A percentile compares a stretch with the other conserved stretches of the same genome.
phyloP scores from a whole-genome alignment of 2,329 filamentous ascomycete species.

The Mycosphaerella sp. region DNA sequence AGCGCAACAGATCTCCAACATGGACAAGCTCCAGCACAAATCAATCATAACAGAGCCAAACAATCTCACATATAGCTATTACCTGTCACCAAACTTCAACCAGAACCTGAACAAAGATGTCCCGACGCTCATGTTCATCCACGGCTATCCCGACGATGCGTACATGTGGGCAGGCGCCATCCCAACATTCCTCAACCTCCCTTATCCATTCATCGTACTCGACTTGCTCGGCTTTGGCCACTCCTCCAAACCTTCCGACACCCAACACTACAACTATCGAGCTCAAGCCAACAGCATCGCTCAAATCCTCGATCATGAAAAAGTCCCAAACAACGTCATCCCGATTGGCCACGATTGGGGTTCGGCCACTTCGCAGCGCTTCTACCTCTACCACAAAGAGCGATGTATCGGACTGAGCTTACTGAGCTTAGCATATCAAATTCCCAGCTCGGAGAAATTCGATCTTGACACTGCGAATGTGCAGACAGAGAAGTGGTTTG shows the following conservation, averaged over 20 bases:
- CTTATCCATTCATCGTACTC: conserved; percentile 33
- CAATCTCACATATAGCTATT: conserved; percentile 29
- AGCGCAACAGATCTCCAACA: conserved; percentile 16
- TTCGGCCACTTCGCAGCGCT: conserved; percentile 36
- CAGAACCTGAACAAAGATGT: conserved; percentile 17
- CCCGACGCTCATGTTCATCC: conserved; percentile 39
- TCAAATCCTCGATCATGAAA: conserved; percentile 40
- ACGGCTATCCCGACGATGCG: conserved; percentile 49
- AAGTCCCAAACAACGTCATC: conserved; percentile 16
- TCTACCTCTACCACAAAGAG: conserved; percentile 41
- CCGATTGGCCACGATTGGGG: conserved; percentile 32
- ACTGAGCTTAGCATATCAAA: conserved; percentile 41
- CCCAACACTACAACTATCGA: conserved; percentile 35
- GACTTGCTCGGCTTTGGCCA: conserved; percentile 39
- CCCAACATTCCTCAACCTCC: conserved; percentile 23
- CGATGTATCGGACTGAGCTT: conserved; percentile 40
- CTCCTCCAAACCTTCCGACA: conserved; percentile 40
- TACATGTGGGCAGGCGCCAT: conserved; percentile 41
- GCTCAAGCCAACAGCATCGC: conserved; percentile 36
- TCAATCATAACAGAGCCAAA: conserved; percentile 25
- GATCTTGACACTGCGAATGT: conserved; percentile 36
- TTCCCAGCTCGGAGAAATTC: conserved; percentile 30
- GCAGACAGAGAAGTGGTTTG: conserved; percentile 33
- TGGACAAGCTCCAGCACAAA: conserved; percentile 26
- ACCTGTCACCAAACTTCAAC: conserved; percentile 28